Base-by-base conservation (phyloP, 768 basidiomycete species). In the Chlorophyllum brunneum region DNA sequence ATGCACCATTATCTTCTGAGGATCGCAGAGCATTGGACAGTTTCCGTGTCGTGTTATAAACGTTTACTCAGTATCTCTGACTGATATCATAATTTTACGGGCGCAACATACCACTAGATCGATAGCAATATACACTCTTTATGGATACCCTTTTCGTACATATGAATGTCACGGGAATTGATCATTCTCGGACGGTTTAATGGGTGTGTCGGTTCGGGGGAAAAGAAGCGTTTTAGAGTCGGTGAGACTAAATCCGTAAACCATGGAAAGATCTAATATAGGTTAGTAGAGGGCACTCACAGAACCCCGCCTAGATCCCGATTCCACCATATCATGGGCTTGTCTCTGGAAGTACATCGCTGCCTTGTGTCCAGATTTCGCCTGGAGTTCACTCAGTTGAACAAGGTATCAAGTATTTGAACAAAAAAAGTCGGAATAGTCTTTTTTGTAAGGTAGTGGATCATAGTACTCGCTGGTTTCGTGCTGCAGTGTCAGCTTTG, bases 21-120 rank as follows among this genome's bases (percentile, higher is more conserved):
- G 83, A 85, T 63, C 76, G 74, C 51, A 73, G 81, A 48, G 79
- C 73, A n/a, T 62, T 85, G 48, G 74, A 74, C 56, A 77, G 78
- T 39, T 77, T 85, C 60, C 38, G 72, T 74, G 22, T 63, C 82
- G 45, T 83, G 65, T 67, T 51, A 27, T 57, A 45, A 37, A 23
- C n/a, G 31, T 26, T 27, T 18, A 29, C 34, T 36, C 16, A 2
- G 13, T 13, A 15, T 11, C 11, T 36, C 2, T n/a, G 13, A 5
- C 34, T 20, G 18, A 23, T 43, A 36, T 20, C 34, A 34, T 26
- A 20, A 15, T 30, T 15, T 9, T 47, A 48, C 41, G 33, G 38
- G 20, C 26, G 5, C 27, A 39, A n/a, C 26, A 51, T 33, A 56
- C 42, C 26, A 40, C 8, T 43, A 46, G 43, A 40, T 20, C 26